These are phyloP conservation scores for Kazachstania viticola DNA, from an alignment of 805 yeast genomes.

Conservation along the genomic window DNA sequence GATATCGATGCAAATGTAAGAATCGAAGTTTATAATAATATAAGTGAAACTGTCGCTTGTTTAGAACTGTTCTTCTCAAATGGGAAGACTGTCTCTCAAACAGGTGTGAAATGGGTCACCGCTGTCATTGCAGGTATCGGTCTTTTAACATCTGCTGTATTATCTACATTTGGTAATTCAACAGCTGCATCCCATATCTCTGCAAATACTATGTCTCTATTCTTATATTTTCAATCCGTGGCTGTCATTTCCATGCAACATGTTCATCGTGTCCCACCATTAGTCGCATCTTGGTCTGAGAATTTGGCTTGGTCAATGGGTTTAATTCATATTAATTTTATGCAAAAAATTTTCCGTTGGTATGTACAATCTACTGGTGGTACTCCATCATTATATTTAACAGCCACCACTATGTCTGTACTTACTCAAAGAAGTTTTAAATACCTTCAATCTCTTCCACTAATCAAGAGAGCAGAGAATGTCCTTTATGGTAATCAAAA, in stretches of 20 bases:
- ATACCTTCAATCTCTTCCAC: constrained; percentile 8
- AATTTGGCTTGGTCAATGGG: constrained; percentile 96
- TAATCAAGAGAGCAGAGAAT: constrained; percentile 30
- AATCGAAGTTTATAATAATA: constrained; percentile 36
- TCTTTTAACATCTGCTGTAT: constrained; percentile 61
- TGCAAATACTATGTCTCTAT: constrained; percentile 79
- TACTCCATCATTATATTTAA: constrained; percentile 56
- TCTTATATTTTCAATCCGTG: constrained; percentile 80
- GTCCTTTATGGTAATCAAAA: constrained; percentile 40
- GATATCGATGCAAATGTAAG: constrained; percentile 75
- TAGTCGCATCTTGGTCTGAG: constrained; percentile 87
- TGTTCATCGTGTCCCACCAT: constrained; percentile 84
- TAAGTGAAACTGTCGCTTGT: constrained; percentile 48
- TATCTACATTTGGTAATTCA: constrained; percentile 80
- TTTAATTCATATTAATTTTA: constrained; percentile 60
- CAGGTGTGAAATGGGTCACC: constrained; percentile 87
- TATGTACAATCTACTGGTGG: constrained; percentile 88
- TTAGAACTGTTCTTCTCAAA: constrained; percentile 64
- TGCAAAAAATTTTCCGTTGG: constrained; percentile 83
- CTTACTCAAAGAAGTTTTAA: constrained; percentile 50
- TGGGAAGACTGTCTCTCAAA: constrained; percentile 71
- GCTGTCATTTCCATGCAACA: constrained; percentile 78
- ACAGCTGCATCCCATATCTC: constrained; percentile 84
- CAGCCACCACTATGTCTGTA: constrained; percentile 51
- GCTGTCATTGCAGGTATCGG: constrained; percentile 87